A percentile compares a stretch with the other conserved stretches of the same genome.
These are phyloP conservation scores for Malus fusca DNA, from an alignment of 306 rosid genomes.

Conservation along the genomic window DNA sequence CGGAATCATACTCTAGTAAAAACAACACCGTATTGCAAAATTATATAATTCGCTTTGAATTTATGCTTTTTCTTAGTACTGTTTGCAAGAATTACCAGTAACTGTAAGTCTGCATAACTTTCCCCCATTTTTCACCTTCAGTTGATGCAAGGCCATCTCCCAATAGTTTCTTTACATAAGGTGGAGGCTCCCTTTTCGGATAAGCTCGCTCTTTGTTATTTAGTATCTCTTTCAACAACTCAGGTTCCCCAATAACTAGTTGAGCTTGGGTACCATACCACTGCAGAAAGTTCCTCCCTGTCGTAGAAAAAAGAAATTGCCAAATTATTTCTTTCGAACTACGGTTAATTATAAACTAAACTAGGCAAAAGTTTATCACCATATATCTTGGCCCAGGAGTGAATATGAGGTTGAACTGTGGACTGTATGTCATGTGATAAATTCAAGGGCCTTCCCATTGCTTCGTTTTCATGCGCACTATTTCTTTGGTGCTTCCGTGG, in stretches of 20 bases:
- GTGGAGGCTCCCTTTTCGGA: background rate
- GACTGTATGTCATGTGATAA: conserved; percentile 6
- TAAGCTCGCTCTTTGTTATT: conserved; percentile 7
- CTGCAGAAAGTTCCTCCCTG: conserved; percentile 23
- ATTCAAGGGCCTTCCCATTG: conserved; percentile 3
- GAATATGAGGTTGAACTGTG: conserved; percentile 5
- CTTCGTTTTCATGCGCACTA: background rate
- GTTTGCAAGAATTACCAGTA: background rate
- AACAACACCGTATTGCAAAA: background rate
- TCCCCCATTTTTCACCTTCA: conserved; percentile 23
- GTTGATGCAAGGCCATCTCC: conserved; percentile 24
- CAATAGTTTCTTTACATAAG: conserved; percentile 2
- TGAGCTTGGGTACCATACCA: conserved; percentile 25
- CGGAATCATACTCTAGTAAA: conserved; percentile 10
- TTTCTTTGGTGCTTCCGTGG: conserved; percentile 12
- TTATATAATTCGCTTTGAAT: background rate
- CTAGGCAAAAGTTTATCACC: background rate
- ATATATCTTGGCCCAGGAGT: background rate
- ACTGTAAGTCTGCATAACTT: background rate
- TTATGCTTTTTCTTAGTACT: no score
- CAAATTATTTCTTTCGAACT: background rate
- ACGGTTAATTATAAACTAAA: background rate
- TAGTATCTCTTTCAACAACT: conserved; percentile 25
- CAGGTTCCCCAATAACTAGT: conserved; percentile 20
- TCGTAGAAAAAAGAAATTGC: background rate